phyloP scores from a whole-genome alignment of 1,284 basidiomycete species.

The Cutaneotrichosporon mucoides region DNA sequence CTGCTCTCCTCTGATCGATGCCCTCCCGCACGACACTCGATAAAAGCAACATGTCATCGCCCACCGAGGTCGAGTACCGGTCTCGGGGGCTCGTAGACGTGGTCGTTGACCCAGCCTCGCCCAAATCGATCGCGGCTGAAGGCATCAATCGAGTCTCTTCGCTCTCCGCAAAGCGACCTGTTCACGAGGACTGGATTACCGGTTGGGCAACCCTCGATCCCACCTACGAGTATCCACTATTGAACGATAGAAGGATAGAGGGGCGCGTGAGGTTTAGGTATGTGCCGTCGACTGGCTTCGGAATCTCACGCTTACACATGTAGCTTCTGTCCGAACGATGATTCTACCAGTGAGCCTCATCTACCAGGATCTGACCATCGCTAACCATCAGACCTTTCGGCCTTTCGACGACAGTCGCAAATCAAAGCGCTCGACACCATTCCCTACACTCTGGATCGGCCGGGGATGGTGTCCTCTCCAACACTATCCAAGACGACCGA shows the following conservation, averaged over 20 bases:
- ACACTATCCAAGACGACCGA: background rate
- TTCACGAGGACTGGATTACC: slow-evolving; percentile 8
- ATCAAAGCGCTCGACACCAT: slow-evolving; percentile 26
- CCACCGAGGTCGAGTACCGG: background rate
- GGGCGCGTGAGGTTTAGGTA: slow-evolving; percentile 12
- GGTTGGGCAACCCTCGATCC: slow-evolving; percentile 14
- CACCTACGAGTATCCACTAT: slow-evolving; percentile 13
- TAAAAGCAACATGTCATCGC: background rate
- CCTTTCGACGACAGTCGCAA: slow-evolving; percentile 28
- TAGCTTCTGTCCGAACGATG: slow-evolving; percentile 15
- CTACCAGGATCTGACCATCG: background rate
- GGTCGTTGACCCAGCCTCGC: background rate
- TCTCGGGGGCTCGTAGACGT: background rate
- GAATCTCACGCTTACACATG: background rate
- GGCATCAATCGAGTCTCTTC: background rate
- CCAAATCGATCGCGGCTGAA: background rate
- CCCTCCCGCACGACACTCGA: too few species aligned
- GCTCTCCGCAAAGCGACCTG: background rate
- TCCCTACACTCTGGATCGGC: background rate
- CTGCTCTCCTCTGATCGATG: too few species aligned
- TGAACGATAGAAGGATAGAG: slow-evolving; percentile 1
- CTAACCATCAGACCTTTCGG: background rate
- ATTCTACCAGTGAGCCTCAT: slow-evolving; percentile 8
- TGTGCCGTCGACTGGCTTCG: background rate
- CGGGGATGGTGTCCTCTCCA: background rate